Conservation (phyloP, 495 filamentous ascomycete genomes). For the Penicillium pancosmium region DNA sequence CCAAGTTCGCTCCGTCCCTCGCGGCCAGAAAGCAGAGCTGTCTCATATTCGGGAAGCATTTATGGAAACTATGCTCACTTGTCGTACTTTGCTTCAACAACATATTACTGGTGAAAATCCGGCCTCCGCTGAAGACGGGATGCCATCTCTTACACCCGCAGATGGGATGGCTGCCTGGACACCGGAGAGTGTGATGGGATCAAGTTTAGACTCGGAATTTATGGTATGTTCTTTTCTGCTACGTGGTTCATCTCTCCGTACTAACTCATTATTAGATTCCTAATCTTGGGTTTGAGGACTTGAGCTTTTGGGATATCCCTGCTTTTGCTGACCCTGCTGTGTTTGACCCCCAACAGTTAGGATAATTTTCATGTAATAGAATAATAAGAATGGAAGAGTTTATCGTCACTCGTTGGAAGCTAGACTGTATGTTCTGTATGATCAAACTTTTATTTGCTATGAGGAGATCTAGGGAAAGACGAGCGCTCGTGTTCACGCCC, state of each 20-base stretch:
- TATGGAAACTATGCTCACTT: slow-evolving; percentile 15
- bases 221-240: slow-evolving; percentile 10
- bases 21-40: slow-evolving; percentile 10
- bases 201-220: slow-evolving; percentile 18
- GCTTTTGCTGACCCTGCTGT: slow-evolving; percentile 7
- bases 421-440: background rate
- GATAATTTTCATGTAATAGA: too few relatives aligned
- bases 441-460: background rate
- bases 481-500: background rate
- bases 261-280: slow-evolving; percentile 15
- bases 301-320: slow-evolving; percentile 26
- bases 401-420: background rate
- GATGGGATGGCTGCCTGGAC: slow-evolving; percentile 14
- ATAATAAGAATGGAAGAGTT: background rate
- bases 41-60: slow-evolving; percentile 16
- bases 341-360: slow-evolving; percentile 8
- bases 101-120: slow-evolving; percentile 10
- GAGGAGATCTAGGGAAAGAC: slow-evolving; percentile 13
- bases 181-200: slow-evolving; percentile 21
- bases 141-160: background rate
- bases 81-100: slow-evolving; percentile 14
- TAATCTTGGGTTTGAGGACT: slow-evolving; percentile 12
- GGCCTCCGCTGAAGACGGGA: slow-evolving; percentile 1
- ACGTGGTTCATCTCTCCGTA: background rate
- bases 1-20: slow-evolving; percentile 14